These are phyloP conservation scores for Phytophthora idaei DNA, from an alignment of 352 stramenopile genomes.

Conservation along the genomic window DNA sequence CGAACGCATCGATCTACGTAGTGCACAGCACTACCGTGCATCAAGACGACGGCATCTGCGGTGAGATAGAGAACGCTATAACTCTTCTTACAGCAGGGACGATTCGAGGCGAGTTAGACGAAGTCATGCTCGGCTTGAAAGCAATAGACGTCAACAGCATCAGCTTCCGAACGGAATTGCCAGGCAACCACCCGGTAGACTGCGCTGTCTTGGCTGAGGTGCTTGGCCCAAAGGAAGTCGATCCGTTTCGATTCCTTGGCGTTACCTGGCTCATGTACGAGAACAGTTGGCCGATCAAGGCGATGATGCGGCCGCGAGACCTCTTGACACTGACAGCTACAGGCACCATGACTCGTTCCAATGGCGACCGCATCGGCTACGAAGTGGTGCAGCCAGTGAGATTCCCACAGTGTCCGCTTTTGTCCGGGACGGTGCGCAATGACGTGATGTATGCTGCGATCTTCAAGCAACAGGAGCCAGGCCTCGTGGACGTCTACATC, in stretches of 20 bases:
- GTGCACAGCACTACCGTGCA: conserved; percentile 7
- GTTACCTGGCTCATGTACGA: conserved; percentile 41
- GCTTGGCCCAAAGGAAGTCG: conserved; percentile 26
- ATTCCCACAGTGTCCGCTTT: conserved; percentile 16
- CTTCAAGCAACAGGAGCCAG: conserved; percentile 31
- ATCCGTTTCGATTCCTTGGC: conserved; percentile 43
- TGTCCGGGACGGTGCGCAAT: conserved; percentile 23
- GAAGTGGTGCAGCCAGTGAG: conserved; percentile 52
- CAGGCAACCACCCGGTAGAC: conserved; percentile 15
- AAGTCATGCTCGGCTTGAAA: conserved; percentile 36
- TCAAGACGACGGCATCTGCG: conserved; percentile 6
- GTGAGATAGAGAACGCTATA: conserved; percentile 22
- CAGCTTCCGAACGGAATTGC: conserved; percentile 27
- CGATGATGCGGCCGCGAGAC: conserved; percentile 39
- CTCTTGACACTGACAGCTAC: conserved; percentile 39
- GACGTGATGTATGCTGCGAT: conserved; percentile 31
- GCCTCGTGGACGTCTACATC: conserved; percentile 29
- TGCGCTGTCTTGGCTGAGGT: conserved; percentile 33
- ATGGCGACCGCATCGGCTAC: conserved; percentile 51
- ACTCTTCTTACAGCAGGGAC: conserved; percentile 25
- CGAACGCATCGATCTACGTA: conserved; percentile 28
- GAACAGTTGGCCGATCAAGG: conserved; percentile 28
- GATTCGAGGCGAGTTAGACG: conserved; percentile 30
- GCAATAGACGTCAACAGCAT: conserved; percentile 18
- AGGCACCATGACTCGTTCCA: conserved; percentile 31